Base-by-base conservation (phyloP, 192 early-diverging fungal species). In the Coemansia sp. region DNA sequence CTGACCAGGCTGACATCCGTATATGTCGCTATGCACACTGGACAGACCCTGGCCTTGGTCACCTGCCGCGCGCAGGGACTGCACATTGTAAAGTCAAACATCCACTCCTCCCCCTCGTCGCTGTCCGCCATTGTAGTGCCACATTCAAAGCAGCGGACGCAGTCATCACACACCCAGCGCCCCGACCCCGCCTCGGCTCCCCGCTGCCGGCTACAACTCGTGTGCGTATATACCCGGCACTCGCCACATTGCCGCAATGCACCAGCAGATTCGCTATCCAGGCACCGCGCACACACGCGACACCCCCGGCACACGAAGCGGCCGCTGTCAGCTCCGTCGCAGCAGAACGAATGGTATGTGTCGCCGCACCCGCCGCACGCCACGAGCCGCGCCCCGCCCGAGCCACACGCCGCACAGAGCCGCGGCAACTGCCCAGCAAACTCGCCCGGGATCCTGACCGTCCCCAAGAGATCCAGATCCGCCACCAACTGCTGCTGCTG, bases 11-110 rank as follows among this genome's bases (percentile, higher is more conserved):
- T 57, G 18, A 54, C 61, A 35, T 75, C 61, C 7, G 63, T 47
- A 32, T 84, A 79, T 4, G 77, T 58, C n/a, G 65, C 51, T 11
- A 75, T 35, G 57, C 82, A 84, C 25, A 73, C 51, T 8, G 78
- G 78, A 27, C 82, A 84, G 23, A 82, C 60, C 7, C 76, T 71
- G 0, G 67, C 82, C 16, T 68, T 64, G 10, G 60, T 69, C 9
- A 76, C 64, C 22, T 79, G 61, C 36, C 39, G 30, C 1, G 80
- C 71, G 37, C 82, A 84, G 7, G 31, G 35, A 1, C 78, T 69
- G 28, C 82, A 84, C 13, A 84, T 37, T 4, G 50, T 33, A 25
- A 48, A 79, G 13, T 71, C 80, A 46, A 75, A 59, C 1, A 63
- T 51, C 80, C 78, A 84, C 27, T 53, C 20, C 7, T 29, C 61